These are phyloP conservation scores for Athelia sp. DNA, from an alignment of 1,284 basidiomycete species.

Conservation along the genomic window DNA sequence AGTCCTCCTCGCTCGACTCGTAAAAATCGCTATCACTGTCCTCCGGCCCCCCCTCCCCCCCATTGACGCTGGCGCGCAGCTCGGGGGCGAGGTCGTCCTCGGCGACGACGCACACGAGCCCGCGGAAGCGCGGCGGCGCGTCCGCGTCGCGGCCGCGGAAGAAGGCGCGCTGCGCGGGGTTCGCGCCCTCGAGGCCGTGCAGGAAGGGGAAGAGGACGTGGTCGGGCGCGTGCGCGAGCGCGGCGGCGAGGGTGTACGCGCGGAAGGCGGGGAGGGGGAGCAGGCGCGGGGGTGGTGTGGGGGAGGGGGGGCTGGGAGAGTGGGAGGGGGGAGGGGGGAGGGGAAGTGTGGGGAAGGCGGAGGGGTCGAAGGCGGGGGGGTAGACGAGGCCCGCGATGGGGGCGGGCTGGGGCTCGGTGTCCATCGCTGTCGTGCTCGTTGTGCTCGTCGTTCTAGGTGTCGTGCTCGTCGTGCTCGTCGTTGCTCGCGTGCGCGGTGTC, in stretches of 20 bases:
- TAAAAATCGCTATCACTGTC: constrained; percentile 27
- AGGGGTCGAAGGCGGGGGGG: constrained; percentile 29
- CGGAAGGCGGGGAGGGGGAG: constrained; percentile 56
- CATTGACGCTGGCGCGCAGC: constrained; percentile 7
- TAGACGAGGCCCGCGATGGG: constrained; percentile 39
- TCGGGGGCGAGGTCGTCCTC: constrained; percentile 51
- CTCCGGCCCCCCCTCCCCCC: constrained; percentile 18
- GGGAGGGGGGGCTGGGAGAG: constrained; percentile 21
- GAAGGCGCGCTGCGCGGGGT: constrained; percentile 72
- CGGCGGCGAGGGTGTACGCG: constrained; percentile 55
- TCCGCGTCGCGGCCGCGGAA: constrained; percentile 37
- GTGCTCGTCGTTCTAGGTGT: background rate
- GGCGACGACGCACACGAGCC: constrained; percentile 71
- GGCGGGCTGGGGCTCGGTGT: constrained; percentile 10
- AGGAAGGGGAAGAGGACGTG: constrained; percentile 78
- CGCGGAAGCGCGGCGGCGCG: constrained; percentile 43
- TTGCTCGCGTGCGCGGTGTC: background rate
- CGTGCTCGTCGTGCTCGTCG: background rate
- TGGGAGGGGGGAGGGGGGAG: constrained; percentile 33
- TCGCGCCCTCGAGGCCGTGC: constrained; percentile 77
- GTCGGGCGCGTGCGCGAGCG: constrained; percentile 69
- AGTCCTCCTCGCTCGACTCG: constrained; percentile 27
- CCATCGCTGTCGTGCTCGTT: background rate
- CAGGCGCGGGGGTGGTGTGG: constrained; percentile 24
- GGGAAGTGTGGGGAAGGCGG: constrained; percentile 19